Conservation (phyloP, 2,329 filamentous ascomycete genomes). For the Gremmenia infestans region DNA sequence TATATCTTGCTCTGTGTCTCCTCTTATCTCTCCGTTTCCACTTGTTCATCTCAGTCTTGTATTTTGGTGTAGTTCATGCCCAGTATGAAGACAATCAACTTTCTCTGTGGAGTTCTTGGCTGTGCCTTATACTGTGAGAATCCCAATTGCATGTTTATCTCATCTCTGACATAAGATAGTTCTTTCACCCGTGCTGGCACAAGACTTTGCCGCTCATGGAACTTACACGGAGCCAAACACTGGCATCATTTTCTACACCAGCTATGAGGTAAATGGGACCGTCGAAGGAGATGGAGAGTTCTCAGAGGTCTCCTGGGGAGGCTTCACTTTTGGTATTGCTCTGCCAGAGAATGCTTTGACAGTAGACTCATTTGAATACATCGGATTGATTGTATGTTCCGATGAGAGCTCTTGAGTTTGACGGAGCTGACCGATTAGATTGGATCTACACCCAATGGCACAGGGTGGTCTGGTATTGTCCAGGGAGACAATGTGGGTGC, state of each 20-base stretch:
- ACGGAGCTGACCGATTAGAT: conserved; percentile 9
- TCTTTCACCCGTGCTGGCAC: conserved; percentile 18
- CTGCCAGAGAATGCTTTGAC: conserved; percentile 45
- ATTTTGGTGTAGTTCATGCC: conserved; percentile 12
- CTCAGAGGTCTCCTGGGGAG: conserved; percentile 31
- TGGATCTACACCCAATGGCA: conserved; percentile 42
- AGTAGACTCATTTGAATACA: conserved; percentile 49
- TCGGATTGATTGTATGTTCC: conserved; percentile 49
- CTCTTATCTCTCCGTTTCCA: conserved; percentile 3
- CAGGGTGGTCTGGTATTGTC: conserved; percentile 55
- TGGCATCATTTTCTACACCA: conserved; percentile 50
- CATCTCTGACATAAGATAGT: conserved; percentile 17
- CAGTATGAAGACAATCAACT: conserved; percentile 24
- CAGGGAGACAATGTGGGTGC: conserved; percentile 40
- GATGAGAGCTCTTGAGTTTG: not conserved
- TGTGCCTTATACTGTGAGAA: conserved; percentile 22
- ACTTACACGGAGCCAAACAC: conserved; percentile 42
- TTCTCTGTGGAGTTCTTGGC: conserved; percentile 21
- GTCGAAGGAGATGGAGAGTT: conserved; percentile 32
- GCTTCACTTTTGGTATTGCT: conserved; percentile 50
- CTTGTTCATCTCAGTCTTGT: conserved; percentile 5
- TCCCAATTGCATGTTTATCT: not conserved
- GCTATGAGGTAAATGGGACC: conserved; percentile 37
- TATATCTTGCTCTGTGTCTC: conserved; percentile 4
- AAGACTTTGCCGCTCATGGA: conserved; percentile 29